Evolutionary conservation across 2,329 filamentous ascomycete species (phyloP).

Genomic region (Microsporum audouinii): DNA sequence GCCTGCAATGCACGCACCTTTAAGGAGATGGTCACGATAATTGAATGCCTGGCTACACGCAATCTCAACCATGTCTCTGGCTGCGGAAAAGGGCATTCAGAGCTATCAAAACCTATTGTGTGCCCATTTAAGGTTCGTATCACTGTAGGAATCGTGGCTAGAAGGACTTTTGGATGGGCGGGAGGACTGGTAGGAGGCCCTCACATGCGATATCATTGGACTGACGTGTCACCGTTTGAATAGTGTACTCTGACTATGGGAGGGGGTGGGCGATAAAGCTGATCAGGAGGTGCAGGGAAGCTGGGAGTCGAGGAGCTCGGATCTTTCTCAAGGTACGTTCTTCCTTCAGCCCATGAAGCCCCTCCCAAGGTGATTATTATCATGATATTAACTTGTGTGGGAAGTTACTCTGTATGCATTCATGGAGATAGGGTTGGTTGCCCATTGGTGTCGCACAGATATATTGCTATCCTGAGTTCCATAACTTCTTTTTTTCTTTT

Average conservation of each 20-base stretch:
- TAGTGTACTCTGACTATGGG: background rate
- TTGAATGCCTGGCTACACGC: background rate
- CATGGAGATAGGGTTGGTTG: background rate
- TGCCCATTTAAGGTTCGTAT: constrained; percentile 1
- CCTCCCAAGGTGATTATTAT: background rate
- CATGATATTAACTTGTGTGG: no score
- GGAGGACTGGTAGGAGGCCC: background rate
- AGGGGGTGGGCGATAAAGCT: background rate
- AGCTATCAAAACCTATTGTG: background rate
- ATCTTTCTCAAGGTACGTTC: background rate
- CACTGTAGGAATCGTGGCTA: constrained; percentile 2
- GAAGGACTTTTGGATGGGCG: background rate
- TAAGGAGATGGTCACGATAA: background rate
- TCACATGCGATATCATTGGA: constrained; percentile 2
- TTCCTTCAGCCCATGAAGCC: background rate
- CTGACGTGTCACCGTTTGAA: constrained; percentile 4
- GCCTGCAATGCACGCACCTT: background rate
- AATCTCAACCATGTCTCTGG: background rate
- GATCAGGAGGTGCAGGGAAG: background rate
- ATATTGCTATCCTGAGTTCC: background rate
- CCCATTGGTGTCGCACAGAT: background rate
- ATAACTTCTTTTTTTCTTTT: background rate
- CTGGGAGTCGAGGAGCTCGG: background rate
- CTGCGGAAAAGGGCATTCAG: background rate
- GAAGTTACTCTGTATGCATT: background rate